Base-by-base conservation (phyloP, 257 asterid species). In the Cordia subcordata region DNA sequence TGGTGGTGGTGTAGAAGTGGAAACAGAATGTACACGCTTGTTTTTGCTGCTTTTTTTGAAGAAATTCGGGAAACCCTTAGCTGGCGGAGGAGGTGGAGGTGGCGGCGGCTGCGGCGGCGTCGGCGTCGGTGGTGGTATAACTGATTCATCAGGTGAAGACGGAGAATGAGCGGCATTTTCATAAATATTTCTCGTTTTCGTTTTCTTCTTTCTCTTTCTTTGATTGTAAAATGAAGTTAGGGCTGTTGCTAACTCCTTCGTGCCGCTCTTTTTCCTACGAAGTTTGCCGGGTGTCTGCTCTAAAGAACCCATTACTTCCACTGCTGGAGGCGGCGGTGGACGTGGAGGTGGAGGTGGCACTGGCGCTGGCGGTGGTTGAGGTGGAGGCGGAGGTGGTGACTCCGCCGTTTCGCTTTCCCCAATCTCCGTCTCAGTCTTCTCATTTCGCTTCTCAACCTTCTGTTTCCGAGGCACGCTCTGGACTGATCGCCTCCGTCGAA, bases 191-290 rank as follows among this genome's bases (percentile, higher is more conserved):
- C 77, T 77, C 40, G 62, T 75, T 46, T 76, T 90, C 21, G 60
- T 62, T 75, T 64, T 85, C 66, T 66, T 87, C 66, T 81, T 87
- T 64, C 81, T 79, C 72, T 87, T 87, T 60, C 70, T 61, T 65
- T 81, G 82, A 61, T 62, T 81, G 75, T 87, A 84, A 52, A 87
- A 53, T 18, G 94, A 85, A 58, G 82, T 86, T 38, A 87, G 72
- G 10, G 83, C 89, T 14, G 94, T 75, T 17, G 91, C 83, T 21
- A 85, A 35, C 64, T 85, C 97, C 69, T 85, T 90, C 8, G 86
- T 32, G 8, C 91, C 96, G 23, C 82, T 85, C 77, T 73, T 90
- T 68, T 55, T 83, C 75, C 75, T 54, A 50, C 51, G 82, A 62
- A 76, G 57, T 21, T 50, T 69, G 38, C 55, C 81, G 12, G 46